Evolutionary conservation across 1,284 basidiomycete genomes (phyloP).

Genomic region (Ustilago trichophora): DNA sequence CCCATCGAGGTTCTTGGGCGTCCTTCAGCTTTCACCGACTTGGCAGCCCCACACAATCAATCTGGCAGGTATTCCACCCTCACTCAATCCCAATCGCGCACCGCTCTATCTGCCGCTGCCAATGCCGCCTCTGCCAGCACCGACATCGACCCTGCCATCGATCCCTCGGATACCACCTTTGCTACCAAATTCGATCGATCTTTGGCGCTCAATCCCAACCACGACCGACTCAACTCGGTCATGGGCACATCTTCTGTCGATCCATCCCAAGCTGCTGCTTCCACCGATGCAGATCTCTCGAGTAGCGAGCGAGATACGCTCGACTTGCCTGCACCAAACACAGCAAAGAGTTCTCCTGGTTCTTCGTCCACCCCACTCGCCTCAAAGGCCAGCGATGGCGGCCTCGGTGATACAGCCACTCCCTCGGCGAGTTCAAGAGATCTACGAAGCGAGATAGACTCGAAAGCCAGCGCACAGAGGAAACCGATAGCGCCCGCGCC

Average conservation of each 20-base stretch:
- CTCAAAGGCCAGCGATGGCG: constrained; percentile 4
- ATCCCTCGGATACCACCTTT: constrained; percentile 28
- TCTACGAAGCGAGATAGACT: too few species aligned
- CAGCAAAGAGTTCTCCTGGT: neutral
- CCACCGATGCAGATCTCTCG: neutral
- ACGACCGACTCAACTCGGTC: too few species aligned
- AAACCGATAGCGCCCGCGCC: constrained; percentile 1
- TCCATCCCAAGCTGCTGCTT: neutral
- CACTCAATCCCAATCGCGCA: constrained; percentile 10
- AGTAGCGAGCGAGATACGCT: constrained; percentile 2
- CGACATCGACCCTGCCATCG: neutral
- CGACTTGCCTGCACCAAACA: neutral
- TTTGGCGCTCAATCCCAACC: constrained; percentile 2
- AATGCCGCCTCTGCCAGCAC: constrained; percentile 9
- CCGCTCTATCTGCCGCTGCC: constrained; percentile 23
- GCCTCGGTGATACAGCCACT: too few species aligned
- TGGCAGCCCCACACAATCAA: neutral
- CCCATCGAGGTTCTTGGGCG: constrained; percentile 33
- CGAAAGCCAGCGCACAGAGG: neutral
- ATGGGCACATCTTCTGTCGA: neutral
- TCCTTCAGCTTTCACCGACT: constrained; percentile 9
- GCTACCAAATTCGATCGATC: constrained; percentile 13
- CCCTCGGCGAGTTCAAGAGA: too few species aligned
- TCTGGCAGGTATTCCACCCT: constrained; percentile 2
- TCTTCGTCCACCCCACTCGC: constrained; percentile 7